Evolutionary conservation across 2,329 filamentous ascomycete species (phyloP).

Genomic region (Curvularia verruculosa): DNA sequence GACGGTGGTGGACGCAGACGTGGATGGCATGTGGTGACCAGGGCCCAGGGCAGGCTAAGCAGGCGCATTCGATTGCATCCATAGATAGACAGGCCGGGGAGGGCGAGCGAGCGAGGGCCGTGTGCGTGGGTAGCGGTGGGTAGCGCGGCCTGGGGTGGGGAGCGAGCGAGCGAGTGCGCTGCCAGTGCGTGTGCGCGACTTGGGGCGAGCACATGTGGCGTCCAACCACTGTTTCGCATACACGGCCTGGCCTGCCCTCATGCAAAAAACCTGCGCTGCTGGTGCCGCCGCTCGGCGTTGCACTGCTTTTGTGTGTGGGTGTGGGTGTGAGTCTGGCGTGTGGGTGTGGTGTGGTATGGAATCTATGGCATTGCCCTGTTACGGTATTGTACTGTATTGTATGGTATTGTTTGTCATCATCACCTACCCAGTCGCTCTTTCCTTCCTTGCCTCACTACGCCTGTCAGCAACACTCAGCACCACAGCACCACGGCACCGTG

Average conservation of each 20-base stretch:
- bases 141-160: not conserved
- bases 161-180: not conserved
- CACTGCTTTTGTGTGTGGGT: no score
- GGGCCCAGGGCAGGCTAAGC: not conserved
- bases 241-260: conserved; percentile 12
- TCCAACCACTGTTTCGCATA: conserved; percentile 33
- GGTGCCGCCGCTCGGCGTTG: no score
- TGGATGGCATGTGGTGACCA: not conserved
- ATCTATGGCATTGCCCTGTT: no score
- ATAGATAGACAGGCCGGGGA: not conserved
- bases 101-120: no score
- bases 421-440: no score
- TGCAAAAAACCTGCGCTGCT: no score
- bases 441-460: no score
- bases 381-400: no score
- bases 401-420: no score
- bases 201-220: conserved; percentile 29
- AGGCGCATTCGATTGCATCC: no score
- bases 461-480: not conserved
- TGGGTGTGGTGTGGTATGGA: no score
- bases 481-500: not conserved
- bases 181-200: not conserved
- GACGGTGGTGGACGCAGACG: not conserved
- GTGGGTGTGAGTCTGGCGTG: no score
- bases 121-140: not conserved